Percentiles rank a stretch among this genome's conserved stretches.
These are phyloP conservation scores for Metschnikowia lachancei DNA, from an alignment of 805 yeast species.

Conservation along the genomic window DNA sequence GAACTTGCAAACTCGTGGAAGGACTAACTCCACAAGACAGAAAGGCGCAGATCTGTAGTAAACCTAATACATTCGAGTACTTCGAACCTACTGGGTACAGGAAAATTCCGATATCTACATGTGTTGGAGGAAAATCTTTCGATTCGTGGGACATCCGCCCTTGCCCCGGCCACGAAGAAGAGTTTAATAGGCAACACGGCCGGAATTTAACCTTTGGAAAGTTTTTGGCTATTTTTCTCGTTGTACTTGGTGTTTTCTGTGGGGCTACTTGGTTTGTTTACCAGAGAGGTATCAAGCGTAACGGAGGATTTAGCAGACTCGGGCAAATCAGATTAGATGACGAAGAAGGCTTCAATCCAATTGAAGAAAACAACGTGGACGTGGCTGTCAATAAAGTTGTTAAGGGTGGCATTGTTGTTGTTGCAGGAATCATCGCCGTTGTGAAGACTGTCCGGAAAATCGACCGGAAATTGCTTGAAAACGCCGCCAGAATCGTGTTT, in stretches of 20 bases:
- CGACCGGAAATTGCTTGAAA: slow-evolving; percentile 35
- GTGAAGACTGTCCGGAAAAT: slow-evolving; percentile 34
- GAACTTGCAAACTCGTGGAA: slow-evolving; percentile 79
- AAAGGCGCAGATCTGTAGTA: slow-evolving; percentile 53
- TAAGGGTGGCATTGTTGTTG: slow-evolving; percentile 50
- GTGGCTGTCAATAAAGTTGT: slow-evolving; percentile 57
- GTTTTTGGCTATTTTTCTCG: slow-evolving; percentile 47
- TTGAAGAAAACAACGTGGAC: slow-evolving; percentile 64
- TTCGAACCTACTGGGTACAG: slow-evolving; percentile 93
- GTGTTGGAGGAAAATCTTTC: slow-evolving; percentile 73
- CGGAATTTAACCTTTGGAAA: slow-evolving; percentile 55
- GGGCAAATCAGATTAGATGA: slow-evolving; percentile 87
- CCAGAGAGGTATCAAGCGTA: slow-evolving; percentile 74
- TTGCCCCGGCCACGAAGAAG: slow-evolving; percentile 83
- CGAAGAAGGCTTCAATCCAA: slow-evolving; percentile 50
- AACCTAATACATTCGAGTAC: slow-evolving; percentile 59
- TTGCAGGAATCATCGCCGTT: slow-evolving; percentile 40
- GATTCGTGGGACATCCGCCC: slow-evolving; percentile 65
- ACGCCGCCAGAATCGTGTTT: slow-evolving; percentile 28
- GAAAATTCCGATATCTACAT: slow-evolving; percentile 78
- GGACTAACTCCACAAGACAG: slow-evolving; percentile 71
- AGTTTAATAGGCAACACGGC: slow-evolving; percentile 54
- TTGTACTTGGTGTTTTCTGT: slow-evolving; percentile 55
- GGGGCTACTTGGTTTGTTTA: slow-evolving; percentile 67
- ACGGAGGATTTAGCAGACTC: slow-evolving; percentile 71